Base-by-base conservation (phyloP, 768 basidiomycete species). In the Collybia nuda region DNA sequence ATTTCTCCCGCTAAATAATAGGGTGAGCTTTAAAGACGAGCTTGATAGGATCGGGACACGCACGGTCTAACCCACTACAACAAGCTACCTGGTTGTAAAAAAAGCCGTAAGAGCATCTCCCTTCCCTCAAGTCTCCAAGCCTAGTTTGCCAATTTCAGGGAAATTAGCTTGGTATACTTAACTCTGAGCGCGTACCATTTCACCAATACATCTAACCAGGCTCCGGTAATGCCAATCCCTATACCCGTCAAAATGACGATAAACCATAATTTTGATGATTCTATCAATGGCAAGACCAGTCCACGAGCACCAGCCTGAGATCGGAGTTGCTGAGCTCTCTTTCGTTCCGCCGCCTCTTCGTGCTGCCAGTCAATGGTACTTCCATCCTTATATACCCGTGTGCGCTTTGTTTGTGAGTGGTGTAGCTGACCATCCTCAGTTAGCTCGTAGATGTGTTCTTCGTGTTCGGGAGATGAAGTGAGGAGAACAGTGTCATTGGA, bases 21-120 rank as follows among this genome's bases (percentile, higher is more conserved):
- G 40, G 49, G 38, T 61, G 35, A 40, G 36, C 28, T 35, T 12
- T 38, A 26, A 28, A 18, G 46, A 24, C 5, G 15, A n/a, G 24
- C 22, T 21, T 50, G 40, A 24, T 51, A 44, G 37, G 40, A n/a
- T 41, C 32, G 26, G 32, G 73, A n/a, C n/a, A n/a, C 79, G 53
- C 58, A 82, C 81, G 71, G 61, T 84, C 82, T 28, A 87, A 63
- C 28, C 84, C 85, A 54, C 78, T 81, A 67, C 86, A 89, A 57
- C 87, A 89, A 18, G 83, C 72, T 21, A 83, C 80, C 62, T 83
- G 81, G 56, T 85, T 88, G 64, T 86, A 87, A 64, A 86, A 82
- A 67, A 88, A 81, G 2, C 83, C 84, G 56, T 82, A 81, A 8
- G 77, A 66, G 60, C 87, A 89, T 24, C 79, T 75, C 6, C 87